Base-by-base conservation (phyloP, 106 monocot species). In the Chionographis japonica region DNA sequence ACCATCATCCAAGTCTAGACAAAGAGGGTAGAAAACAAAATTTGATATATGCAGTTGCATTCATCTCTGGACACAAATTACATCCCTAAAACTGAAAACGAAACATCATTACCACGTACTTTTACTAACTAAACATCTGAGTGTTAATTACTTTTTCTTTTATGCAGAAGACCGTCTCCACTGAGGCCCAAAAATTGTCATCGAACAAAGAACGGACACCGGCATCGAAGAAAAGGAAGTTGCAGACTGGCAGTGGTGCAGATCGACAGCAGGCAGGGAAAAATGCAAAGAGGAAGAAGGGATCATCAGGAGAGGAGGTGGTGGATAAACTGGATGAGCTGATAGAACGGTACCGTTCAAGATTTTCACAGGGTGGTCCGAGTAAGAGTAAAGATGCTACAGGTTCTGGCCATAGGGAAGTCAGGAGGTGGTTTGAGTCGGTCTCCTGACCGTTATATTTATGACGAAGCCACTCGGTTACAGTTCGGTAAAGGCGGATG, bases 321-420 rank as follows among this genome's bases (percentile, higher is more conserved):
- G 85, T 74, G 4, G 98, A 98, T 61, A 90, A 78, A 50, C 61
- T 93, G 37, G 95, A 95, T 50, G 77, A 37, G 37, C 75, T 98
- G 6, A 85, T 98, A 16, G 87, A 93, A 37, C 73, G 81, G 56
- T 98, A 98, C 40, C 84, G 90, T 2, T 78, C 86, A 53, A 98
- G 83, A 37, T 90, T 98, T 56, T 79, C 77, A 7, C 71, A 74
- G 6, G 68, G 40, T 37, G 50, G 52, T 35, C 37, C 69, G 8
- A 67, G 52, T 55, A 86, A 84, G 50, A 66, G 43, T 3, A 69
- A 80, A 57, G 78, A 57, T 36, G 53, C 43, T 66, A 46, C 12
- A 7, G 14, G 46, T 8, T 15, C 41, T 62, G 38, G 65, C 4
- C 62, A 63, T 73, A 74, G 63, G 70, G 78, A 72, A 66, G 61